These are phyloP conservation scores for Akanthomyces dipterigenus DNA, from an alignment of 2,329 filamentous ascomycete genomes.

Conservation along the genomic window DNA sequence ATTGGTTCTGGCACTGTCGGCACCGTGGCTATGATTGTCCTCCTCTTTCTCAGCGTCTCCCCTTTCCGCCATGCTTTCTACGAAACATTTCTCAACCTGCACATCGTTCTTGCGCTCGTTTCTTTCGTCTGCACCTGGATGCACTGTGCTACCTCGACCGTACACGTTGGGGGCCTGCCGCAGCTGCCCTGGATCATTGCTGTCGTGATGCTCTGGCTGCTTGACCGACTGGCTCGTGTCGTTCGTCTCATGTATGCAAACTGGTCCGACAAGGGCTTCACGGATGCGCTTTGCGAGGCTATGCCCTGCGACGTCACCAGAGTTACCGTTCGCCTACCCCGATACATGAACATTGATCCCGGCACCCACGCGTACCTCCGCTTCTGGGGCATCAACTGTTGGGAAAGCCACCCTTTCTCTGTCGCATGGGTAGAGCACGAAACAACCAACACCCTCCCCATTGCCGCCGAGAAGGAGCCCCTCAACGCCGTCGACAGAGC, in stretches of 20 bases:
- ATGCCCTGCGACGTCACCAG: conserved; percentile 64
- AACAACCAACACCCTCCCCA: conserved; percentile 31
- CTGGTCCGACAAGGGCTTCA: conserved; percentile 51
- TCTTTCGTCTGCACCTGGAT: conserved; percentile 67
- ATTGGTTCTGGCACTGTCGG: conserved; percentile 59
- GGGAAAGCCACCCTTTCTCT: conserved; percentile 74
- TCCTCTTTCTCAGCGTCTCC: conserved; percentile 66
- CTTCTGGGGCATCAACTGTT: conserved; percentile 57
- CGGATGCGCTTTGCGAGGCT: conserved; percentile 59
- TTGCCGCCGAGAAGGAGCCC: conserved; percentile 35
- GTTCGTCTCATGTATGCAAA: conserved; percentile 60
- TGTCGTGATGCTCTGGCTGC: conserved; percentile 68
- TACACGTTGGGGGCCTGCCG: conserved; percentile 57
- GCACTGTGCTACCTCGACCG: conserved; percentile 60
- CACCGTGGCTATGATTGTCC: conserved; percentile 52
- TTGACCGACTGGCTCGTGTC: conserved; percentile 61
- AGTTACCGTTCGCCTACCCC: conserved; percentile 63
- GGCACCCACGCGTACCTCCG: conserved; percentile 72
- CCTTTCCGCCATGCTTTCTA: conserved; percentile 91
- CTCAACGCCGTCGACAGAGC: conserved; percentile 33
- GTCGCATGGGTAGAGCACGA: conserved; percentile 65
- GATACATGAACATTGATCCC: conserved; percentile 57
- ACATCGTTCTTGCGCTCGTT: conserved; percentile 68
- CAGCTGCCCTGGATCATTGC: conserved; percentile 70
- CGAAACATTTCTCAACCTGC: conserved; percentile 86